Evolutionary conservation across 306 rosid genomes (phyloP), one percentile per base, ranked within the genome.

Genomic region (Glycine soja): DNA sequence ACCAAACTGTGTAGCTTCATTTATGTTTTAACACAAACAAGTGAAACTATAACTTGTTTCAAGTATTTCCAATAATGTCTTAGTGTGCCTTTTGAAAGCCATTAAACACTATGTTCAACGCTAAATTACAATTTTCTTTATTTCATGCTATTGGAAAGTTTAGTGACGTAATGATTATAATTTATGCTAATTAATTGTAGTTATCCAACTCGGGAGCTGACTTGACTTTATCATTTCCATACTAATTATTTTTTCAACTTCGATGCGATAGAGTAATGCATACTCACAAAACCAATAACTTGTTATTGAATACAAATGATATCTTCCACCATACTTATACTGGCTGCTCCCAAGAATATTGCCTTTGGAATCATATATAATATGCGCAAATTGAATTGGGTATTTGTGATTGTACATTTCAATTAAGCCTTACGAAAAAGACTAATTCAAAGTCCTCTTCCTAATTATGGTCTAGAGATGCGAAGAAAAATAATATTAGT

Each of bases 371-470:
- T 42, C 9, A 8, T 56, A 56, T 56, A 56, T 38, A 16, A 16
- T 56, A 16, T 16, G 32, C 1, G 5, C 10, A 16, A 56, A 7
- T 56, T 32, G 62, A 56, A 56, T 38, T 56, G 58, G 8, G 8
- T 72, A 42, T 70, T 4, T 47, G 52, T 34, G 15, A 42, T 74
- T 19, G 54, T 57, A 57, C 54, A 74, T 12, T 74, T 48, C 18
- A 48, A 42, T 24, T 63, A 64, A 48, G 72, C 51, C 40, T 47
- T 59, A 8, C 3, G 11, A 13, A 8, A 6, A 18, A 3, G 38
- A 77, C 62, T 63, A 48, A 14, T 77, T 77, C 73, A 52, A 34
- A 64, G 64, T 64, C 63, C 43, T 30, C 2, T 38, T 48, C 48
- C 12, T 62, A 42, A 42, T 42, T 15, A 52, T 46, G 59, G 8